Evolutionary conservation across 1,284 basidiomycete species (phyloP).

Genomic region (Rhodotorula sp.): DNA sequence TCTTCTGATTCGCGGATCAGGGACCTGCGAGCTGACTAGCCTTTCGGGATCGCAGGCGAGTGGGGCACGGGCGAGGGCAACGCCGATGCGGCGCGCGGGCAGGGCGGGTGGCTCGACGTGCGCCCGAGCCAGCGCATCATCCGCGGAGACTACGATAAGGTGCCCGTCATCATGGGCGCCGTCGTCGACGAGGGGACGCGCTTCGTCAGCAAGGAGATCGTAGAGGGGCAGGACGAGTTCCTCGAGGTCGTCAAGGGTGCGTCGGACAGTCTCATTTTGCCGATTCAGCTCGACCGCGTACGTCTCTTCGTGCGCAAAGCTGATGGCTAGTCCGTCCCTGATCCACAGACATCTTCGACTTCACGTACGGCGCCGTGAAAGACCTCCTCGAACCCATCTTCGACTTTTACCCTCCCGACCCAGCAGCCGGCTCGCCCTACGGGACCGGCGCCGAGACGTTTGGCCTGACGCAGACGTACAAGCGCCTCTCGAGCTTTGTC

Average conservation of each 20-base stretch:
- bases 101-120: conserved; percentile 33
- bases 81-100: conserved; percentile 16
- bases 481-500: conserved; percentile 22
- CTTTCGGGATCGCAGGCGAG: conserved; percentile 7
- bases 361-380: conserved; percentile 38
- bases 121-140: conserved; percentile 33
- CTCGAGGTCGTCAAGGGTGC: conserved; percentile 25
- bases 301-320: neutral
- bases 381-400: conserved; percentile 37
- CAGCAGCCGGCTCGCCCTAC: conserved; percentile 26
- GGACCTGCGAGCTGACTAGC: neutral
- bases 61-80: conserved; percentile 17
- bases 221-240: conserved; percentile 17
- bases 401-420: conserved; percentile 25
- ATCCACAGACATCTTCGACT: conserved; percentile 28
- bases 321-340: too few species aligned
- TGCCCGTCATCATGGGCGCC: conserved; percentile 34
- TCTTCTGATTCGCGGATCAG: too few species aligned
- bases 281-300: too few species aligned
- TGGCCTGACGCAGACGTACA: conserved; percentile 25
- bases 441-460: conserved; percentile 24
- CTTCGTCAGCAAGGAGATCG: conserved; percentile 1
- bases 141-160: conserved; percentile 27
- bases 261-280: neutral
- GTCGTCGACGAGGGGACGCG: conserved; percentile 37